A percentile compares a stretch with the other conserved stretches of the same genome.
These are phyloP conservation scores for Penicillium sp. DNA, from an alignment of 2,329 filamentous ascomycete species.

Conservation along the genomic window DNA sequence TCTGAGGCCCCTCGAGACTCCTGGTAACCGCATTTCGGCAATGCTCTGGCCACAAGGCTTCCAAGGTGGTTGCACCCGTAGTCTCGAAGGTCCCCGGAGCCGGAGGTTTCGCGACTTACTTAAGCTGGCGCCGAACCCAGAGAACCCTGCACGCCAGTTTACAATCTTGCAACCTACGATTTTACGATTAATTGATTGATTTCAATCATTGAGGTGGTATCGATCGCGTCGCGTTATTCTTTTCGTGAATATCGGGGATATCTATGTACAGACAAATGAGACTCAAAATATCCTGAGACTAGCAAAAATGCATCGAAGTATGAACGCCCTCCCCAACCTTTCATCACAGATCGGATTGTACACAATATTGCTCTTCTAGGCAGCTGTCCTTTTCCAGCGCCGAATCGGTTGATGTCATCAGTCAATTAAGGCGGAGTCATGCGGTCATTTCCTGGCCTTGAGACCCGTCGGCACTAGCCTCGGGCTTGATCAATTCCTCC, in stretches of 20 bases:
- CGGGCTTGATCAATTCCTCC: conserved; percentile 72
- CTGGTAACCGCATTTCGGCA: conserved; percentile 30
- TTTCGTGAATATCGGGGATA: conserved; percentile 19
- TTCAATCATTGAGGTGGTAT: neutral
- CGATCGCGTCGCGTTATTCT: conserved; percentile 13
- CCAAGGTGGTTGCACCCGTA: neutral
- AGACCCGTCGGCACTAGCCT: conserved; percentile 29
- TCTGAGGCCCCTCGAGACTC: conserved; percentile 23
- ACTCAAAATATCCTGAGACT: conserved; percentile 8
- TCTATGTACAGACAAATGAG: conserved; percentile 23
- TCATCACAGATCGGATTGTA: conserved; percentile 29
- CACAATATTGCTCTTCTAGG: conserved; percentile 16
- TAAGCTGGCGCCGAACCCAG: neutral
- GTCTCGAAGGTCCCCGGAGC: neutral
- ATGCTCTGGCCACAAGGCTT: neutral
- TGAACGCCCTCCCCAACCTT: conserved; percentile 28
- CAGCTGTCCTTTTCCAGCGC: conserved; percentile 2
- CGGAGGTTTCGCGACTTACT: conserved; percentile 4
- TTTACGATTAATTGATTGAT: neutral
- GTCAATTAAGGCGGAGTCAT: conserved; percentile 28
- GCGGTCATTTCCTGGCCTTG: conserved; percentile 34
- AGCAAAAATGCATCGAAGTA: conserved; percentile 26
- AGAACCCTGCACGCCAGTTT: neutral
- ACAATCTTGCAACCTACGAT: neutral
- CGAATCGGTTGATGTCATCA: conserved; percentile 1